Base-by-base conservation (phyloP, 345 rosid species). In the Citrus trifoliata region DNA sequence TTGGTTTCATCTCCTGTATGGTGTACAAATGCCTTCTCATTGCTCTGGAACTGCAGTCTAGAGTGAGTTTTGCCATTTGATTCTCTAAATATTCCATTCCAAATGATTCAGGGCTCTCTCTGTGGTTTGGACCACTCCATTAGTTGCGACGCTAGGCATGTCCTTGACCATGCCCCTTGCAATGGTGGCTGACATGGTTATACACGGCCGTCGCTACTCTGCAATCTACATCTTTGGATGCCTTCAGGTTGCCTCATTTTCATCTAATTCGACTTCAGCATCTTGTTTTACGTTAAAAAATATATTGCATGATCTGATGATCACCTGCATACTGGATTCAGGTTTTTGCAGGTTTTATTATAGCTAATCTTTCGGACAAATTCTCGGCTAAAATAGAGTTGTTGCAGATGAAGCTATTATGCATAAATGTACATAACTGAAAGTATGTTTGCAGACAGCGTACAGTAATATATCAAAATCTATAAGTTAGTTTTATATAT, bases 41-140 rank as follows among this genome's bases (percentile, higher is more conserved):
- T 63, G 22, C 67, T 63, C 9, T 63, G 30, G 62, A 60, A 27
- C 6, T 48, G 24, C 55, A 37, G 38, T 16, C 60, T 37, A 37
- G 16, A 33, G 48, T 21, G 13, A 24, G 35, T 67, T 46, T 19
- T 19, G 13, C 9, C 5, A 0, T 68, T 51, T 30, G 37, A 14
- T 56, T 27, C 74, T 55, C 25, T 55, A 3, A 21, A n/a, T 6
- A 48, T 10, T n/a, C 7, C 7, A 56, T 46, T 35, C 4, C 14
- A 58, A 24, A 63, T 76, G 78, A 48, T 77, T 83, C 91, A 93
- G 97, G 98, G 95, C 95, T 22, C 82, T 91, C 22, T 90, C 92
- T 16, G 95, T 93, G 77, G 88, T 95, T 56, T 95, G 98, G 97
- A 92, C 98, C 22, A 92, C 95, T 60, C 98, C 98, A 6, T 69